phyloP scores from a whole-genome alignment of 83 land plant genomes.

The Isoetes engelmannii region DNA sequence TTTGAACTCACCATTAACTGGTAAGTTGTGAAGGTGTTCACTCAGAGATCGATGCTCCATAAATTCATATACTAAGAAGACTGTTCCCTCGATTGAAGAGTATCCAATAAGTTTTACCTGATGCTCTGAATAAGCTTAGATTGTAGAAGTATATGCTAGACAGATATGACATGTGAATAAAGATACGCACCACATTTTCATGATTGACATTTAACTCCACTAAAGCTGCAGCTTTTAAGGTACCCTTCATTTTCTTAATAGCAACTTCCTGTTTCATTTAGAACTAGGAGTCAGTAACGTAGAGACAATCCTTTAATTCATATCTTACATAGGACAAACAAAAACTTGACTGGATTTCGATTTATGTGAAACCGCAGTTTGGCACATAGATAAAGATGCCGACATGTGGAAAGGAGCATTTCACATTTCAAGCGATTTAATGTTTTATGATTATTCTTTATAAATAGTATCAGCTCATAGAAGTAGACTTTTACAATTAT shows the following conservation, averaged over 20 bases:
- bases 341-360: no score
- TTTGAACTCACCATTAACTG: conserved; percentile 45
- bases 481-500: no score
- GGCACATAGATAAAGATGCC: no score
- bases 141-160: neutral
- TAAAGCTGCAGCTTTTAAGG: conserved; percentile 58
- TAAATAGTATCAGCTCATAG: no score
- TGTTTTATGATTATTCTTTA: no score
- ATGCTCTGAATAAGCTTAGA: neutral
- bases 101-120: conserved; percentile 66
- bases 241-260: conserved; percentile 73
- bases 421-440: no score
- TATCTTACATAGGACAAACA: no score
- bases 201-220: conserved; percentile 58
- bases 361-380: no score
- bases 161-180: no score
- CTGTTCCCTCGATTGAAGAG: conserved; percentile 57
- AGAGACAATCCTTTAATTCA: no score
- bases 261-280: conserved; percentile 60
- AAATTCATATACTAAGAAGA: conserved; percentile 74
- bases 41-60: conserved; percentile 69
- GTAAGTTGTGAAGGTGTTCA: conserved; percentile 72
- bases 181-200: no score
- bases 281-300: neutral
- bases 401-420: no score